Conservation (phyloP, 495 filamentous ascomycete species). For the Beverwykella pulmonaria region DNA sequence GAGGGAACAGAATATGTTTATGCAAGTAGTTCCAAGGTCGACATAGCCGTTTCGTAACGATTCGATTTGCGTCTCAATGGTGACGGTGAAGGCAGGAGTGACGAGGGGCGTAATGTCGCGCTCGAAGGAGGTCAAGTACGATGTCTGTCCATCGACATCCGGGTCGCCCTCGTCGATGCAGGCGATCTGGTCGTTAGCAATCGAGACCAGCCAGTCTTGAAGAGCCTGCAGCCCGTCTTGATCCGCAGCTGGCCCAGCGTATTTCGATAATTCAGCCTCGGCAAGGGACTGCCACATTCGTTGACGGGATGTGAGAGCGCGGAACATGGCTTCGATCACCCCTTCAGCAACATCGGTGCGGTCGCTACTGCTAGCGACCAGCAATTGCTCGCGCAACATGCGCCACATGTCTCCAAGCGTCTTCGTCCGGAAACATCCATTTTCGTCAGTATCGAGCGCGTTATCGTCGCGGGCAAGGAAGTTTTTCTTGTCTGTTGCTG, state of each 20-base stretch:
- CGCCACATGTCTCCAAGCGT: conserved; percentile 93
- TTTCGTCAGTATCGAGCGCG: conserved; percentile 80
- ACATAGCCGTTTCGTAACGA: conserved; percentile 85
- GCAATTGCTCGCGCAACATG: conserved; percentile 90
- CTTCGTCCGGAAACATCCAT: conserved; percentile 85
- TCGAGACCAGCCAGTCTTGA: conserved; percentile 94
- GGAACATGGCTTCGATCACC: conserved; percentile 91
- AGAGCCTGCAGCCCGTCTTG: conserved; percentile 77
- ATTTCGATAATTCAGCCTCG: conserved; percentile 79
- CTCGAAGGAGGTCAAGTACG: conserved; percentile 80
- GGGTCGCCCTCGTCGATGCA: conserved; percentile 82
- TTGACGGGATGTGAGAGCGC: conserved; percentile 78
- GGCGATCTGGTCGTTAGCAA: conserved; percentile 97
- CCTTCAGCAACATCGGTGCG: conserved; percentile 87
- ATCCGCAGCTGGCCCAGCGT: conserved; percentile 57
- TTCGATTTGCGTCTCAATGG: conserved; percentile 69
- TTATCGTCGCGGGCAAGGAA: conserved; percentile 76
- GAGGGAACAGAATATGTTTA: conserved; percentile 76
- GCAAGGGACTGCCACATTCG: conserved; percentile 81
- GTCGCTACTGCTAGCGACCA: conserved; percentile 76
- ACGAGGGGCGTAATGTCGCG: conserved; percentile 77
- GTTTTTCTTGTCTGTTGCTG: conserved; percentile 72
- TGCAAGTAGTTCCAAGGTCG: conserved; percentile 87
- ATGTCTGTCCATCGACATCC: conserved; percentile 64
- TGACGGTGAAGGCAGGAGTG: conserved; percentile 74